Conservation (phyloP, 1,284 basidiomycete species). For the Tausonia pullulans region DNA sequence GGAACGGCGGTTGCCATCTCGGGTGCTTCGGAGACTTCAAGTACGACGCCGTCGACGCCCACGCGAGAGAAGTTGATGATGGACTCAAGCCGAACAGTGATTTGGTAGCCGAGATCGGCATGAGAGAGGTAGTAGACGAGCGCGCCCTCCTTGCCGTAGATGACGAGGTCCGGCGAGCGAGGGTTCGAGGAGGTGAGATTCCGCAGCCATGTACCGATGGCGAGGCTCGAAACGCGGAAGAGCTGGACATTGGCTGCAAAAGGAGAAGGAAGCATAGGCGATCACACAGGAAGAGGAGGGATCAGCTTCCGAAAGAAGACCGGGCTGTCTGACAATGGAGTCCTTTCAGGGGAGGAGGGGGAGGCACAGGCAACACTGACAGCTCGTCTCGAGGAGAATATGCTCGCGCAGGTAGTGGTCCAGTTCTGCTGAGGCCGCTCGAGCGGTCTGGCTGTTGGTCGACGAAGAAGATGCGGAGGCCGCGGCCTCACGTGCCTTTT, state of each 20-base stretch:
- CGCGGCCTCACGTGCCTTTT: too few species aligned
- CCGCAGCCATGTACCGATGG: not conserved
- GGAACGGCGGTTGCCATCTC: too few species aligned
- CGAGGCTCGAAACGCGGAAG: not conserved
- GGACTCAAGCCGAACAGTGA: not conserved
- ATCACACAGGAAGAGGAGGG: not conserved
- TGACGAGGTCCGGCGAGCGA: not conserved
- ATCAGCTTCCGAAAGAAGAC: too few species aligned
- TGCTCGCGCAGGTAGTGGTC: too few species aligned
- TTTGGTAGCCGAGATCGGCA: not conserved
- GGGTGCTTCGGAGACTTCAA: too few species aligned
- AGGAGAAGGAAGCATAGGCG: not conserved
- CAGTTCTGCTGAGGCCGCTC: too few species aligned
- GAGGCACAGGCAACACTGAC: too few species aligned
- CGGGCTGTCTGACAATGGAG: too few species aligned
- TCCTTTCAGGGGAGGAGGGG: too few species aligned
- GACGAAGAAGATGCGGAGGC: too few species aligned
- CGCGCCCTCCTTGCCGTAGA: not conserved
- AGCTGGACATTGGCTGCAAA: not conserved
- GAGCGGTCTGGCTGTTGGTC: too few species aligned
- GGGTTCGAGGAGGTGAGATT: not conserved
- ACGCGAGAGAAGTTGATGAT: not conserved
- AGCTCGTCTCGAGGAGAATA: too few species aligned
- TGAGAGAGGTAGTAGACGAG: conserved; percentile 1
- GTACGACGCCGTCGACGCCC: not conserved